Base-by-base conservation (phyloP, 2,329 filamentous ascomycete genomes). In the Ceratocystis lukuohia region DNA sequence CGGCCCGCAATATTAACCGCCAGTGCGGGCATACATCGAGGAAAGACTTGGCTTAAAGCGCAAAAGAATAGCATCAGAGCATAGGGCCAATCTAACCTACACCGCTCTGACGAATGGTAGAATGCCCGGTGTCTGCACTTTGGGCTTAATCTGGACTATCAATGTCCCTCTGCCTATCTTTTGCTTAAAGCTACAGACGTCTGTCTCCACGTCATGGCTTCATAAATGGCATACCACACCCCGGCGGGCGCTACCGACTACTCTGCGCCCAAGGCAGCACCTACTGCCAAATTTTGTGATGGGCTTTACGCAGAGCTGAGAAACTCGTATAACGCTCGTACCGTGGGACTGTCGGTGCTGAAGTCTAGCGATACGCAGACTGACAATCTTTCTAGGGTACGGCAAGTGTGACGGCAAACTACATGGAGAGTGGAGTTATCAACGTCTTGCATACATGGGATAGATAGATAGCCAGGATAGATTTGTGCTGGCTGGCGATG, bases 241-340 rank as follows among this genome's bases (percentile, higher is more conserved):
- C 78, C 80, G 0, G 80, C 83, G 1, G 77, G 77, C 66, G 79
- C 86, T 75, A 79, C 83, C 8, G 83, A 87, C 72, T 88, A 87
- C 73, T 76, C 76, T 0, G 77, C 80, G 2, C 80, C 77, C 64
- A 87, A 87, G 74, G 77, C 83, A 1, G 84, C 82, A 0, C 6
- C 30, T 7, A 79, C 82, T 0, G 71, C 84, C 1, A 74, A 80
- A 8, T 83, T 87, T 74, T 83, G 87, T 71, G 84, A 87, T 71
- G 84, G 77, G 0, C 72, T 84, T 0, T 74, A 77, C 0, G 74
- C 77, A 1, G 82, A 84, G 71, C 71, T 84, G 46, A 75, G 75
- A 46, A 79, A 78, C 5, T 73, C 77, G 10, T 84, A 85, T 70
- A 77, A 79, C 30, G 83, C 83, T 1, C 80, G 78, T 0, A 78